Conservation (phyloP, 495 filamentous ascomycete genomes). For the Penicillium macrosclerotiorum region DNA sequence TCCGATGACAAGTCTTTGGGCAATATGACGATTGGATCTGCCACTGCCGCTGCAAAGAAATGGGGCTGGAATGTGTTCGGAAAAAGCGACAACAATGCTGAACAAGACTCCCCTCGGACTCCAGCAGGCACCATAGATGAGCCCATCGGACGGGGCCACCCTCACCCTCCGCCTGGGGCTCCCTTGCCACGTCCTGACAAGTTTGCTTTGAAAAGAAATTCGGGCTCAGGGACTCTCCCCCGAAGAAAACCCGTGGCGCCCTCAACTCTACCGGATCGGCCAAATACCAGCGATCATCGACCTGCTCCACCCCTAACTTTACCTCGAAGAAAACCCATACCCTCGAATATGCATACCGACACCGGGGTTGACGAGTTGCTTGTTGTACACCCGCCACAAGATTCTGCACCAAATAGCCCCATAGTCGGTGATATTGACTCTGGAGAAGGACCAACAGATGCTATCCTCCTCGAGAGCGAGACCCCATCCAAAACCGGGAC, state of each 20-base stretch:
- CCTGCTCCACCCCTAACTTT: constrained; percentile 15
- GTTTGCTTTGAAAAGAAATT: constrained; percentile 55
- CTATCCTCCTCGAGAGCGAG: constrained; percentile 8
- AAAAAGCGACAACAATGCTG: constrained; percentile 42
- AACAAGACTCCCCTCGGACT: constrained; percentile 31
- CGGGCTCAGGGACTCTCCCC: constrained; percentile 56
- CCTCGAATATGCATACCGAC: constrained; percentile 17
- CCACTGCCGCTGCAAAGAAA: constrained; percentile 75
- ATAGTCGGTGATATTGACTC: constrained; percentile 26
- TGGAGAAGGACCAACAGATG: constrained; percentile 2
- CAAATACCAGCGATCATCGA: constrained; percentile 22
- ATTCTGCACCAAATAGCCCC: constrained; percentile 52
- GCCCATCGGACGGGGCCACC: constrained; percentile 69
- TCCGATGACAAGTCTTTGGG: constrained; percentile 36
- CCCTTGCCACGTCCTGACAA: constrained; percentile 73
- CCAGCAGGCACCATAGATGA: constrained; percentile 55
- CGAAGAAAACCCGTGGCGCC: constrained; percentile 59
- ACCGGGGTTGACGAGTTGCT: constrained; percentile 39
- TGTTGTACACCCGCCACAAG: constrained; percentile 51
- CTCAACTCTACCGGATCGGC: constrained; percentile 27
- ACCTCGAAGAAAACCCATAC: constrained; percentile 31
- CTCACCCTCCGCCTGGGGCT: constrained; percentile 51
- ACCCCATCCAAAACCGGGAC: constrained; percentile 2
- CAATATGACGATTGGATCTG: constrained; percentile 63
- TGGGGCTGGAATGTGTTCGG: constrained; percentile 77